A percentile compares a stretch with the other conserved stretches of the same genome.
phyloP scores from a whole-genome alignment of 371 early-diverging fungal genomes.

The Mortierella sp. region DNA sequence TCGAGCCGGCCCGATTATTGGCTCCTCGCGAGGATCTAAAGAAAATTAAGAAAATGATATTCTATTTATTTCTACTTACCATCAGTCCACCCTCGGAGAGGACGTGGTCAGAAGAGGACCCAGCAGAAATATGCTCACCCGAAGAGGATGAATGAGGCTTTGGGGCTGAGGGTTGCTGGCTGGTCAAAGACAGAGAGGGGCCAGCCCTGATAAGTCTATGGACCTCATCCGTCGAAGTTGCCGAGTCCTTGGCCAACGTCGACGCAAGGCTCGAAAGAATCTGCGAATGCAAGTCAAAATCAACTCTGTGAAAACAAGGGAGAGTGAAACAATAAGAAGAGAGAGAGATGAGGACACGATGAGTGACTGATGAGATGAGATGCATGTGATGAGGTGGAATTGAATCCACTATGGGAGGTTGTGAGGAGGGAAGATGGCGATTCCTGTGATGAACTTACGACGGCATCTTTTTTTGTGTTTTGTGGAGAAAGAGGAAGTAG shows the following conservation, averaged over 20 bases:
- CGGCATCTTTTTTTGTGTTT: background rate
- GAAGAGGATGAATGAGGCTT: no score
- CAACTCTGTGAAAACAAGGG: constrained; percentile 14
- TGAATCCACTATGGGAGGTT: no score
- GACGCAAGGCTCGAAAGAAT: constrained; percentile 55
- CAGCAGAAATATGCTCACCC: background rate
- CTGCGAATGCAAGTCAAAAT: constrained; percentile 55
- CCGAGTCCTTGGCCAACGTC: constrained; percentile 49
- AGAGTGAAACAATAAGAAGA: background rate
- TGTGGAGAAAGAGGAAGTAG: background rate
- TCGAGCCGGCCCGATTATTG: background rate
- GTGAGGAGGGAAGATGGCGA: no score
- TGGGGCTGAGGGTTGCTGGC: constrained; percentile 38
- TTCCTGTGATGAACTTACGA: background rate
- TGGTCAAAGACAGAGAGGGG: constrained; percentile 32
- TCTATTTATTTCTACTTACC: constrained; percentile 5
- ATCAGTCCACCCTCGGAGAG: constrained; percentile 27
- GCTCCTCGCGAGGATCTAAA: no score
- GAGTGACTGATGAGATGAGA: background rate
- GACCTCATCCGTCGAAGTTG: constrained; percentile 48
- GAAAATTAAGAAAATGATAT: background rate
- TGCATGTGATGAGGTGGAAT: background rate
- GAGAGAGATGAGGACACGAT: background rate
- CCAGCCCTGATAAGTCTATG: constrained; percentile 50
- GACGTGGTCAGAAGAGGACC: background rate